Conservation (phyloP, 2,329 filamentous ascomycete species). For the Colletotrichum abscissum region DNA sequence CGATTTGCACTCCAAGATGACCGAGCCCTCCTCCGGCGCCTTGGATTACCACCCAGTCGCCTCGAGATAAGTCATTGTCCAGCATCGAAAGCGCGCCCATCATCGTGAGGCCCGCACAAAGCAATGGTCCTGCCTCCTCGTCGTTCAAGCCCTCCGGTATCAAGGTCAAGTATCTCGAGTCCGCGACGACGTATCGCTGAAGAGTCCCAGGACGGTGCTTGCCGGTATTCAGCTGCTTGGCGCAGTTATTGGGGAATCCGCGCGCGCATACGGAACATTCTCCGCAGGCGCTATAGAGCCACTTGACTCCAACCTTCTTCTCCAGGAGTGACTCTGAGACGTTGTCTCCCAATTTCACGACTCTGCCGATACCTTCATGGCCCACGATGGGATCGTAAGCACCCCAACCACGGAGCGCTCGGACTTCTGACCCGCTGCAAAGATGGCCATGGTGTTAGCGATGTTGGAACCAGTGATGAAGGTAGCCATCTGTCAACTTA, state of each 20-base stretch:
- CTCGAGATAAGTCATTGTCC: not conserved
- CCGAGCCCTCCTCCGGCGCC: conserved; percentile 47
- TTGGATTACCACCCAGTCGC: conserved; percentile 45
- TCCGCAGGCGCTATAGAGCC: conserved; percentile 55
- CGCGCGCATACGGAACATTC: conserved; percentile 48
- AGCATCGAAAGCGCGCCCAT: conserved; percentile 41
- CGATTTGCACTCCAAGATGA: conserved; percentile 47
- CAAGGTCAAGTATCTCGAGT: conserved; percentile 41
- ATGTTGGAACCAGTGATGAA: too few species aligned
- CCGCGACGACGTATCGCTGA: conserved; percentile 45
- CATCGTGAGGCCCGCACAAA: conserved; percentile 48
- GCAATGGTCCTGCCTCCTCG: conserved; percentile 42
- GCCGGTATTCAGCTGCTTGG: conserved; percentile 53
- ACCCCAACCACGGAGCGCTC: conserved; percentile 44
- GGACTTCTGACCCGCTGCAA: conserved; percentile 44
- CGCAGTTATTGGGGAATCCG: conserved; percentile 52
- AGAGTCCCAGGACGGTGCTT: conserved; percentile 47
- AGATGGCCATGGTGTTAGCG: not conserved
- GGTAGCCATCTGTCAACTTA: not conserved
- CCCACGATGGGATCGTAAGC: conserved; percentile 42
- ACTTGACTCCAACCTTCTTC: conserved; percentile 55
- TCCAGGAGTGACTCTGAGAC: conserved; percentile 43
- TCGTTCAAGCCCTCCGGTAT: conserved; percentile 39
- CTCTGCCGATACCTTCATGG: conserved; percentile 45
- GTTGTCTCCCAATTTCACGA: conserved; percentile 43